phyloP scores from a whole-genome alignment of 1,139 yeast genomes.

The Diutina neorugosa region DNA sequence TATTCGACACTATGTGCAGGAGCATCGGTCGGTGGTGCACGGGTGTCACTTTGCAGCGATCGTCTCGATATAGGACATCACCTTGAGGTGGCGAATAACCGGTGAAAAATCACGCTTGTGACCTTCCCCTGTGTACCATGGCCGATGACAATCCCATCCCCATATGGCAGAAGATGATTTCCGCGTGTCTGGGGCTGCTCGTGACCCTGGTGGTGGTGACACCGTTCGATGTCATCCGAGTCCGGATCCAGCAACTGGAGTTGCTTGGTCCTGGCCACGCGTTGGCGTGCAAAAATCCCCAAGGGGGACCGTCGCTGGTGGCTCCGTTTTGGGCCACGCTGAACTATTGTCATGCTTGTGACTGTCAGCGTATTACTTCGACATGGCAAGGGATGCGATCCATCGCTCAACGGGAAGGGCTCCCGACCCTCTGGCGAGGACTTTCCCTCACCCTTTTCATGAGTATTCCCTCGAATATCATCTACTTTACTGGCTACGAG shows the following conservation, averaged over 20 bases:
- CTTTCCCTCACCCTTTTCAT: conserved; percentile 69
- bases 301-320: not conserved
- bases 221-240: conserved; percentile 89
- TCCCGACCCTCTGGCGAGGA: conserved; percentile 79
- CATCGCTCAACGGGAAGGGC: conserved; percentile 64
- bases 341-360: not conserved
- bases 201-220: conserved; percentile 78
- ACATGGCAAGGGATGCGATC: conserved; percentile 64
- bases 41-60: not conserved
- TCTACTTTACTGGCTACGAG: conserved; percentile 91
- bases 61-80: not conserved
- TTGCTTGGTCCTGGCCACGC: conserved; percentile 13
- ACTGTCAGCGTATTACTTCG: conserved; percentile 32
- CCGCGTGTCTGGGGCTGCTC: conserved; percentile 89
- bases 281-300: not conserved
- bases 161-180: conserved; percentile 58
- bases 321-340: not conserved
- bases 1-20: not conserved
- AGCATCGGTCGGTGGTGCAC: not conserved
- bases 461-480: conserved; percentile 90
- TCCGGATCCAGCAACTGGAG: conserved; percentile 83
- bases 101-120: not conserved
- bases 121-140: not conserved
- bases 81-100: not conserved
- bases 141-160: conserved; percentile 19